These are phyloP conservation scores for Grosmannia huntii DNA, from an alignment of 2,329 filamentous ascomycete species.

Conservation along the genomic window DNA sequence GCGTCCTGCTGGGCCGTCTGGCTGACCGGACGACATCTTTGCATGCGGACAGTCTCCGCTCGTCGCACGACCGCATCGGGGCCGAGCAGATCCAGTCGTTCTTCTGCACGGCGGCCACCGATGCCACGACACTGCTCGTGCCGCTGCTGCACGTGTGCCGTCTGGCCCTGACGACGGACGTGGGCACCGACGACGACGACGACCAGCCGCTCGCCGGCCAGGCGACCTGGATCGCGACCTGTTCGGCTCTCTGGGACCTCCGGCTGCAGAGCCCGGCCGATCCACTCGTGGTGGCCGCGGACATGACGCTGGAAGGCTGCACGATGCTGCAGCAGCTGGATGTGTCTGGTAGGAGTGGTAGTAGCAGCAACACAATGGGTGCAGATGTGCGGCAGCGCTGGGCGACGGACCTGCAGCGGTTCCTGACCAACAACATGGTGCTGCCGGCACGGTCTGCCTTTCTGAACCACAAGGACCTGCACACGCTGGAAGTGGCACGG, in stretches of 20 bases:
- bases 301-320: slow-evolving; percentile 28
- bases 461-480: slow-evolving; percentile 24
- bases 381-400: slow-evolving; percentile 24
- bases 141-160: slow-evolving; percentile 34
- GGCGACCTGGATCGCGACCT: slow-evolving; percentile 33
- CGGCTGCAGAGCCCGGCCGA: slow-evolving; percentile 38
- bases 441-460: slow-evolving; percentile 37
- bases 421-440: slow-evolving; percentile 38
- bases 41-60: neutral
- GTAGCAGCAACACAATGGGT: no score
- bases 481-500: neutral
- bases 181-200: slow-evolving; percentile 9
- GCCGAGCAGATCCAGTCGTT: slow-evolving; percentile 45
- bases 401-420: slow-evolving; percentile 32
- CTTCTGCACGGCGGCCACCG: slow-evolving; percentile 35
- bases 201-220: no score
- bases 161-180: slow-evolving; percentile 20
- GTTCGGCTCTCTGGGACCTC: slow-evolving; percentile 37
- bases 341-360: slow-evolving; percentile 11
- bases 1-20: slow-evolving; percentile 32
- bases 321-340: slow-evolving; percentile 28
- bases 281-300: slow-evolving; percentile 32
- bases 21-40: slow-evolving; percentile 19
- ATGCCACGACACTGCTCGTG: slow-evolving; percentile 31
- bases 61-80: slow-evolving; percentile 31